These are phyloP conservation scores for Paramecium caudatum DNA, from an alignment of 73 alveolate species.

Conservation along the genomic window DNA sequence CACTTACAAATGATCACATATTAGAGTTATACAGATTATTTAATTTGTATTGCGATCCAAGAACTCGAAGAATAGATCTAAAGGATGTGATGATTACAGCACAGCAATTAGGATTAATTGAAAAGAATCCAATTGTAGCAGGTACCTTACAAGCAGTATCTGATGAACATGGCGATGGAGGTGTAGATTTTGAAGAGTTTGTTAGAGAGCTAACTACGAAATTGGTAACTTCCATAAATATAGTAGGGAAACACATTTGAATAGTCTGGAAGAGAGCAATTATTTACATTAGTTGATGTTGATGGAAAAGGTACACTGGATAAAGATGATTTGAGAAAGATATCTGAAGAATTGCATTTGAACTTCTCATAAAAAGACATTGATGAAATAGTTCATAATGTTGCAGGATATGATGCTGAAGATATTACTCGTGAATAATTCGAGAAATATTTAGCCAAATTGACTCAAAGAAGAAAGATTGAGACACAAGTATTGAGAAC, in stretches of 20 bases:
- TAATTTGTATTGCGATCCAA: constrained; percentile 50
- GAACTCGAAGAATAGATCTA: constrained; percentile 57
- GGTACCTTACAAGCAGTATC: not conserved
- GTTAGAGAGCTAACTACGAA: constrained; percentile 7
- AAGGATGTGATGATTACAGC: constrained; percentile 61
- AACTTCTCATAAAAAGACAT: constrained; percentile 37
- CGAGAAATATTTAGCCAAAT: constrained; percentile 52
- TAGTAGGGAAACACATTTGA: constrained; percentile 43
- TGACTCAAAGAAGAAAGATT: constrained; percentile 19
- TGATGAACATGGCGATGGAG: constrained; percentile 4
- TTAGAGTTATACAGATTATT: constrained; percentile 5
- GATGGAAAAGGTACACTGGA: constrained; percentile 29
- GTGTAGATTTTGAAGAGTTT: constrained; percentile 56
- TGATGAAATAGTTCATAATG: constrained; percentile 48
- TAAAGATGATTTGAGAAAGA: constrained; percentile 44
- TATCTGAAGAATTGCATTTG: constrained; percentile 17
- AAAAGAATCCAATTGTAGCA: not conserved
- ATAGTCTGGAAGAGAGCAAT: constrained; percentile 35
- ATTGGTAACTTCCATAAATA: constrained; percentile 19
- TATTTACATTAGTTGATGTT: constrained; percentile 41
- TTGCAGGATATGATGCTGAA: constrained; percentile 58
- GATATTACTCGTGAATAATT: constrained; percentile 44
- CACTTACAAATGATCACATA: constrained; percentile 37
- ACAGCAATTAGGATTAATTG: not conserved
- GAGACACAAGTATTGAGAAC: constrained; percentile 41